phyloP scores from a whole-genome alignment of 441 rosid genomes.

The Rhodomyrtus psidioides region DNA sequence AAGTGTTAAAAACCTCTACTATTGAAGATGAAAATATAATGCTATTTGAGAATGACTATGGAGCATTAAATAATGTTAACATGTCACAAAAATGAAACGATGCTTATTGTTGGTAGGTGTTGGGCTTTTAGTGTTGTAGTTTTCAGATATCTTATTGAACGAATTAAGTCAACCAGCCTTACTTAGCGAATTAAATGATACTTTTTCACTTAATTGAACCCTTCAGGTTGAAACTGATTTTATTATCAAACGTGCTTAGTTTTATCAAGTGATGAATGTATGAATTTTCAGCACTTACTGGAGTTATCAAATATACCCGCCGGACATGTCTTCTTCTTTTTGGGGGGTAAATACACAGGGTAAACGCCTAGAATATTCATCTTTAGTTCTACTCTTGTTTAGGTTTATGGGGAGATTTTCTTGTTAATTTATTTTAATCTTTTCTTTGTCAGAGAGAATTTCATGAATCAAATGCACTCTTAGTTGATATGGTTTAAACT shows the following conservation, averaged over 20 bases:
- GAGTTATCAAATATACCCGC: background rate
- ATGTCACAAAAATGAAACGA: background rate
- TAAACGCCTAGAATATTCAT: background rate
- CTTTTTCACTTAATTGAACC: background rate
- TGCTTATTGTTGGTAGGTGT: background rate
- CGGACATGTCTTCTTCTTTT: background rate
- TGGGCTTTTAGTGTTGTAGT: background rate
- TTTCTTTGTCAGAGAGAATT: background rate
- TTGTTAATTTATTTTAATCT: background rate
- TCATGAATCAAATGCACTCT: background rate
- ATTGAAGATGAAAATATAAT: background rate
- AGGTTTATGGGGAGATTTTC: background rate
- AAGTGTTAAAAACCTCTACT: background rate
- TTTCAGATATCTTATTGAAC: background rate
- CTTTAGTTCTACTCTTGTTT: background rate
- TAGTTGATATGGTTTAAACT: background rate
- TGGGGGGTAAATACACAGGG: background rate
- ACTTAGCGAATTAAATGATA: background rate
- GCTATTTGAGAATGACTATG: background rate
- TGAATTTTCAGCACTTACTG: background rate
- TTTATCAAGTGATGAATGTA: background rate
- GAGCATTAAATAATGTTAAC: background rate
- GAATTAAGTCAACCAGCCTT: background rate
- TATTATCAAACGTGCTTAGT: background rate
- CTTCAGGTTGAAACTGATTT: background rate